Evolutionary conservation across 169 alveolate genomes (phyloP), one percentile per base, ranked within the genome.

Genomic region (Plasmodium coatneyi): DNA sequence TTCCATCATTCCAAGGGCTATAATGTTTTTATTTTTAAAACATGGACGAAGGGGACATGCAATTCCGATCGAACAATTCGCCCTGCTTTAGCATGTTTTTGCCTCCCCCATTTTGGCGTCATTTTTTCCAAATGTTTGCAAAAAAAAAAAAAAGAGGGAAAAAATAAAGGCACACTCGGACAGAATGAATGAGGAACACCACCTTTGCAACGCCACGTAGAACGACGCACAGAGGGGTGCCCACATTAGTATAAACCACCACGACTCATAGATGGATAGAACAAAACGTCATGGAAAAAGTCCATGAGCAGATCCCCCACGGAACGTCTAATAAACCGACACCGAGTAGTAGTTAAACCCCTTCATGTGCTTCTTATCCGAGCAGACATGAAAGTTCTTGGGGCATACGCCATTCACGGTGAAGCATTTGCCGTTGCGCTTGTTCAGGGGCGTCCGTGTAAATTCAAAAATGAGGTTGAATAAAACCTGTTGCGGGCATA

Each of bases 381-480:
- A 86, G 43, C 93, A 86, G 5, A 86, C 81, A 30, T 86, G 80
- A 32, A 86, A 86, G 43, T 86, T 84, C 49, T 74, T 74, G 25
- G 93, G 93, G 28, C 93, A 86, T 9, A 49, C 39, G 25, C n/a
- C 66, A 30, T 86, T 86, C 22, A 74, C 93, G 7, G 93, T 25
- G 41, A 86, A 86, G 9, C 93, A 86, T 22, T 25, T 3, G 0
- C 93, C 93, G 25, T 74, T 72, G 25, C 93, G 93, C 43, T 86
- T 86, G 7, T 86, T 86, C 41, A 30, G 19, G 28, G 93, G 71
- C 0, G 86, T 86, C 9, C 41, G 79, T 25, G 93, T 86, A 86
- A 86, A 86, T 41, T 86, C 93, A 52, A 86, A 86, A 36, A 86
- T 74, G 60, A 86, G 71, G 66, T 86, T 86, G 43, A 86, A 86